Conservation (phyloP, 2,329 filamentous ascomycete genomes). For the Mycosphaerella arachidis region DNA sequence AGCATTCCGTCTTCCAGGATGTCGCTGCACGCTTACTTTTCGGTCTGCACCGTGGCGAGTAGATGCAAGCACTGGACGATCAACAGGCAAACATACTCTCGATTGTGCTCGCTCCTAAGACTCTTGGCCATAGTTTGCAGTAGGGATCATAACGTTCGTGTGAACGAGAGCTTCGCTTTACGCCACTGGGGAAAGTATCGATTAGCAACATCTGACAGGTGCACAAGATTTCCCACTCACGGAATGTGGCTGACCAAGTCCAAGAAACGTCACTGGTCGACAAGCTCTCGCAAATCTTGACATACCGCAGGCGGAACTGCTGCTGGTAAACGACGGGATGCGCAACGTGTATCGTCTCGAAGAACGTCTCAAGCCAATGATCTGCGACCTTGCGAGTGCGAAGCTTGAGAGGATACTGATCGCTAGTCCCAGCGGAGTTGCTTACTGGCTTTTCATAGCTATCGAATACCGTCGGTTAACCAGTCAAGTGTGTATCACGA, state of each 20-base stretch:
- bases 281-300: conserved; percentile 4
- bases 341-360: conserved; percentile 2
- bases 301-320: conserved; percentile 6
- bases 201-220: background rate
- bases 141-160: conserved; percentile 7
- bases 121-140: conserved; percentile 2
- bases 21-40: conserved; percentile 4
- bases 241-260: background rate
- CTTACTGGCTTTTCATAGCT: conserved; percentile 4
- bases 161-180: background rate
- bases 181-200: conserved; percentile 1
- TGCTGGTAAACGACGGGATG: conserved; percentile 7
- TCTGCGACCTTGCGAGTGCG: conserved; percentile 7
- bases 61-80: conserved; percentile 9
- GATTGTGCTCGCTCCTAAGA: conserved; percentile 4
- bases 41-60: conserved; percentile 8
- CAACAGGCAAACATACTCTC: conserved; percentile 1
- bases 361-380: conserved; percentile 4
- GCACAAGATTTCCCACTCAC: background rate
- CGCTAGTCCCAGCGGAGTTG: background rate
- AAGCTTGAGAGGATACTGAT: conserved; percentile 3
- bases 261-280: conserved; percentile 2
- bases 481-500: background rate
- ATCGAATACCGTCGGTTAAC: background rate
- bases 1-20: background rate